Base-by-base conservation (phyloP, 2,329 filamentous ascomycete species). In the Penicillium sp. region DNA sequence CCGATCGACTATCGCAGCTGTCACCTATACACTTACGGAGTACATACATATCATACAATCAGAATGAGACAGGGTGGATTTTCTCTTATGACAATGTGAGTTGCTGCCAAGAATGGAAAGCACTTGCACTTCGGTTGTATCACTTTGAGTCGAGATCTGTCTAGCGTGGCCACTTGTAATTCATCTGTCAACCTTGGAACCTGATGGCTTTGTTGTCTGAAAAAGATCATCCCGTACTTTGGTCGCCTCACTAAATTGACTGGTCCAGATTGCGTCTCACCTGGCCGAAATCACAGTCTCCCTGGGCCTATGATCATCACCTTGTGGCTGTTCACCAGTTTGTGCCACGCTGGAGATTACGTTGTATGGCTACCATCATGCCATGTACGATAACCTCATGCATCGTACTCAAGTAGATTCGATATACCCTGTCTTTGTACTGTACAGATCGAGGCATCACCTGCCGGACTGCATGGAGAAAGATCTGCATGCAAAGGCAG, bases 61-160 rank as follows among this genome's bases (percentile, higher is more conserved):
- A 14, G 61, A 64, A 64, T 64, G 61, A 59, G 58, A 61, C 60
- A 64, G 57, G 59, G 61, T 27, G 27, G 32, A 44, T 43, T 36
- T 6, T 14, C 41, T 24, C 22, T 51, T 50, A 32, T 46, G 41
- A 50, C 36, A 29, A 34, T 52, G 27, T 16, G 6, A 36, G 13
- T 36, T 36, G 34, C 34, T 34, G 34, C 34, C 34, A 36, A 36
- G 34, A 36, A n/a, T 36, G 24, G 24, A 27, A 27, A 27, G 24
- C 24, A 27, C 24, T 27, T 27, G 24, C 24, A 27, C 24, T n/a
- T 36, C 2, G 4, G 34, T n/a, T 36, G 34, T 36, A 36, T 36
- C 34, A 36, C 34, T 36, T n/a, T 36, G 6, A n/a, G 6, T n/a
- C 34, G 49, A 48, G 48, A 45, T 57, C 48, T 48, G 16, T 48